Evolutionary conservation across 1,139 yeast species (phyloP).

Genomic region (Yamadazyma kanchanaburiensis): DNA sequence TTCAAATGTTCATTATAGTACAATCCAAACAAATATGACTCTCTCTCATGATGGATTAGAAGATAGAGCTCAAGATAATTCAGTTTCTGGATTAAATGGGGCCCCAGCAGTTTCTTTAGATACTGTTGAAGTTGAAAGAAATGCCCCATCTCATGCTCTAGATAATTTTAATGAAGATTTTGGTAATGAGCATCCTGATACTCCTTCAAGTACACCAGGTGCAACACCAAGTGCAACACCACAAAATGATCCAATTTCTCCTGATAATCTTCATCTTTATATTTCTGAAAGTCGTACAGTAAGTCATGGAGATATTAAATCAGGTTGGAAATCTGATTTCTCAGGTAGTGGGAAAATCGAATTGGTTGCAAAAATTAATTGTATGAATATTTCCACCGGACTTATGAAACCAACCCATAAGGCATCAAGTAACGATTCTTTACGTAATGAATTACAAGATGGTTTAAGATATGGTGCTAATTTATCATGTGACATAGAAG

Average conservation of each 20-base stretch:
- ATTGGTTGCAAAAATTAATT: constrained; percentile 64
- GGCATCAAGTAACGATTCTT: constrained; percentile 25
- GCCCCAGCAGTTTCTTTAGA: constrained; percentile 12
- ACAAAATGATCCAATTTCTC: constrained; percentile 6
- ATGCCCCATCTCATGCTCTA: constrained; percentile 23
- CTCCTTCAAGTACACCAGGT: constrained; percentile 1
- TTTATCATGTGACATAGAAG: constrained; percentile 77
- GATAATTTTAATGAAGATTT: constrained; percentile 33
- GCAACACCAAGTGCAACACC: constrained; percentile 3
- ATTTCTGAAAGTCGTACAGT: constrained; percentile 73
- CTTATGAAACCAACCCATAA: constrained; percentile 24
- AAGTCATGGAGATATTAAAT: constrained; percentile 73
- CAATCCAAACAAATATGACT: constrained; percentile 30
- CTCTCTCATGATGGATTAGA: constrained; percentile 13
- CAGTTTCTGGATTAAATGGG: constrained; percentile 11
- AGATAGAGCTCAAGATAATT: constrained; percentile 5
- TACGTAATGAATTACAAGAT: constrained; percentile 21
- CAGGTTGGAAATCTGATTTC: constrained; percentile 95
- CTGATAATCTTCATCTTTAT: constrained; percentile 35
- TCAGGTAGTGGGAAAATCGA: constrained; percentile 73
- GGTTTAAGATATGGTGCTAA: constrained; percentile 48
- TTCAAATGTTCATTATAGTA: constrained; percentile 34
- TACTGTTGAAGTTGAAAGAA: constrained; percentile 14
- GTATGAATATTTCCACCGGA: constrained; percentile 59
- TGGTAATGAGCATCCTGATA: constrained; percentile 1